A percentile compares a stretch with the other conserved stretches of the same genome.
Conservation (phyloP, 768 basidiomycete species). For the Pleurotus ostreatus region DNA sequence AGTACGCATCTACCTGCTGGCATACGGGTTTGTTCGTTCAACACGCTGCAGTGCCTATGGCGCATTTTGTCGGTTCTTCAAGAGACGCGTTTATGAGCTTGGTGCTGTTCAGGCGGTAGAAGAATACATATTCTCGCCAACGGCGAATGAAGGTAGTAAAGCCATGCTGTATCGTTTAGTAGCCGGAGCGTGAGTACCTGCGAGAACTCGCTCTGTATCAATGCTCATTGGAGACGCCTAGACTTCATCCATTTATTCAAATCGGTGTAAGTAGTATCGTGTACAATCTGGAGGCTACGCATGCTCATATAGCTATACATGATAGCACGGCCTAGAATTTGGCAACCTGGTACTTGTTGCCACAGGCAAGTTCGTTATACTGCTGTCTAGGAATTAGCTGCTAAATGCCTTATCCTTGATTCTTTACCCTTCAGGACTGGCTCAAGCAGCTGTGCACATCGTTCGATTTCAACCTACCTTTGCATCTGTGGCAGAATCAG, state of each 20-base stretch:
- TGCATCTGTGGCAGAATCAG: slow-evolving; percentile 9
- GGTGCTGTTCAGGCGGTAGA: slow-evolving; percentile 41
- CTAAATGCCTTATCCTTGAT: no score
- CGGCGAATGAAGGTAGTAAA: slow-evolving; percentile 27
- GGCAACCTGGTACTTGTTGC: slow-evolving; percentile 44
- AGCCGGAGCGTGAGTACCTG: slow-evolving; percentile 28
- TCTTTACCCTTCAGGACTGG: slow-evolving; percentile 31
- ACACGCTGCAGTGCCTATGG: slow-evolving; percentile 29
- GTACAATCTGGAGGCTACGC: neutral
- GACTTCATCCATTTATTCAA: slow-evolving; percentile 54
- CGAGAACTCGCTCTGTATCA: neutral
- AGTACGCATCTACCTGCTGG: slow-evolving; percentile 24
- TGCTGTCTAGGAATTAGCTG: neutral
- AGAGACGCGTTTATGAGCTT: slow-evolving; percentile 28
- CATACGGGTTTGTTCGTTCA: neutral
- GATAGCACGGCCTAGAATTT: slow-evolving; percentile 51
- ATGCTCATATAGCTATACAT: neutral
- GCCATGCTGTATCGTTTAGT: slow-evolving; percentile 32
- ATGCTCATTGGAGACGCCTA: slow-evolving; percentile 15
- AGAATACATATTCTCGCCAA: slow-evolving; percentile 38
- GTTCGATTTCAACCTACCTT: slow-evolving; percentile 16
- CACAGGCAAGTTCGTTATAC: slow-evolving; percentile 29
- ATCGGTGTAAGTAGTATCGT: slow-evolving; percentile 39
- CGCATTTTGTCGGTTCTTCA: slow-evolving; percentile 35
- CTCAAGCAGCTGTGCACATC: slow-evolving; percentile 43